Evolutionary conservation across 257 asterid genomes (phyloP), one percentile per base, ranked within the genome.

Genomic region (Ajuga chamaepitys): DNA sequence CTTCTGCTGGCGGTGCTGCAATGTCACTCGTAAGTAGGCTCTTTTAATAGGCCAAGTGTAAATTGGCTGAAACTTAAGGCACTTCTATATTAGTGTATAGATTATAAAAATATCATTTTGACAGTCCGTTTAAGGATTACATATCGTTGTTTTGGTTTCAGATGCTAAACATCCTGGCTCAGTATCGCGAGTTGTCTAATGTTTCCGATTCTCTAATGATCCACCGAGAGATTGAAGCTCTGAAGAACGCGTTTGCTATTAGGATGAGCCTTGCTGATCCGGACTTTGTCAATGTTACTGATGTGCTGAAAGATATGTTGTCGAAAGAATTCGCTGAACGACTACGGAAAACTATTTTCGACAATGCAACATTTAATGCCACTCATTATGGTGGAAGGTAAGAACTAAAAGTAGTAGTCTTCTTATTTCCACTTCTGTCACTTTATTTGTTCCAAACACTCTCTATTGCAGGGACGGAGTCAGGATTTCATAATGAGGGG

Each of bases 231-330:
- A 86, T 85, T 17, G 91, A 89, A 74, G 83, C 91, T 7, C 5
- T 89, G 75, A 89, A 89, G 73, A 76, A 83, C 41, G 89, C 89
- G 14, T 80, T 86, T 51, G 87, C 94, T 2, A 44, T 75, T 63
- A 75, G 80, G 75, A 86, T 70, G 88, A 77, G 72, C 51, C 87
- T 89, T 2, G 94, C 83, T 0, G 97, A 89, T 82, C 97, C 97
- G 0, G 86, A 83, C 63, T 87, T 69, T 30, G 75, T 70, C 10
- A 30, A 85, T 21, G 25, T 73, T 0, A 67, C 17, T 4, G 14
- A 30, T 2, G 82, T 72, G 21, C 0, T 84, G 54, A 60, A 40
- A 4, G 86, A 70, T 51, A 89, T 85, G 94, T 65, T 85, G 45
- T 89, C 95, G 2, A 37, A 53, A 25, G 10, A 76, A 9, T 81